Conservation (phyloP, 2,329 filamentous ascomycete genomes). For the Phyllosticta capitalensis region DNA sequence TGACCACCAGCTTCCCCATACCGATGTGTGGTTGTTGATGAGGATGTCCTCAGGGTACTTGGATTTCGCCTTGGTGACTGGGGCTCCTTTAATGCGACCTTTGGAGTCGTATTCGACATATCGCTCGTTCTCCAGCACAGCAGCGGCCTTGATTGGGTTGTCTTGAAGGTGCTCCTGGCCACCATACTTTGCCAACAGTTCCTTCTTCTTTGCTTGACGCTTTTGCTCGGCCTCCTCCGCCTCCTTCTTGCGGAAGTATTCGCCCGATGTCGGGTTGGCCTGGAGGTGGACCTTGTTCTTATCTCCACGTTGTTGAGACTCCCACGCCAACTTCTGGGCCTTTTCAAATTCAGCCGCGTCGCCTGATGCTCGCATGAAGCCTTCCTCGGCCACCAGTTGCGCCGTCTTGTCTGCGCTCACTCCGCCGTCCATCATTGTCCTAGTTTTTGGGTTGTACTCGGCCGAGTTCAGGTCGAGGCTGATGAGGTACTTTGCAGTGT, state of each 20-base stretch:
- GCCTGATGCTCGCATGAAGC: conserved; percentile 78
- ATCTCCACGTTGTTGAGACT: conserved; percentile 74
- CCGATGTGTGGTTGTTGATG: conserved; percentile 81
- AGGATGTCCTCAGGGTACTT: conserved; percentile 87
- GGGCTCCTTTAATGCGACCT: conserved; percentile 80
- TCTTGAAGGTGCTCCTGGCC: conserved; percentile 53
- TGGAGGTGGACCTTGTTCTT: conserved; percentile 81
- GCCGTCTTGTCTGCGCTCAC: conserved; percentile 72
- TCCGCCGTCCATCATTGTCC: conserved; percentile 79
- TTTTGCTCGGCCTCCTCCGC: conserved; percentile 61
- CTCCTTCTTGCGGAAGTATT: conserved; percentile 73
- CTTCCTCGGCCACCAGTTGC: conserved; percentile 80
- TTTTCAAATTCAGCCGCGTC: conserved; percentile 89
- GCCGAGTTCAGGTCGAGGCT: conserved; percentile 94
- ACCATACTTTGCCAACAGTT: conserved; percentile 75
- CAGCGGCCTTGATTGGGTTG: conserved; percentile 54
- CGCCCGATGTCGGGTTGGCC: conserved; percentile 90
- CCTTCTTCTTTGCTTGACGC: conserved; percentile 57
- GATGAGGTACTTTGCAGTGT: conserved; percentile 92
- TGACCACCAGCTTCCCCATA: conserved; percentile 97
- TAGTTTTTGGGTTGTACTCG: conserved; percentile 94
- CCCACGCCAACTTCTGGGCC: conserved; percentile 88
- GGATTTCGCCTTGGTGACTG: conserved; percentile 66
- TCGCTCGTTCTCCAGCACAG: conserved; percentile 69
- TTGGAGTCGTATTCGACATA: conserved; percentile 94